phyloP scores from a whole-genome alignment of 176 grass and related monocot species.

The Zoysia japonica region DNA sequence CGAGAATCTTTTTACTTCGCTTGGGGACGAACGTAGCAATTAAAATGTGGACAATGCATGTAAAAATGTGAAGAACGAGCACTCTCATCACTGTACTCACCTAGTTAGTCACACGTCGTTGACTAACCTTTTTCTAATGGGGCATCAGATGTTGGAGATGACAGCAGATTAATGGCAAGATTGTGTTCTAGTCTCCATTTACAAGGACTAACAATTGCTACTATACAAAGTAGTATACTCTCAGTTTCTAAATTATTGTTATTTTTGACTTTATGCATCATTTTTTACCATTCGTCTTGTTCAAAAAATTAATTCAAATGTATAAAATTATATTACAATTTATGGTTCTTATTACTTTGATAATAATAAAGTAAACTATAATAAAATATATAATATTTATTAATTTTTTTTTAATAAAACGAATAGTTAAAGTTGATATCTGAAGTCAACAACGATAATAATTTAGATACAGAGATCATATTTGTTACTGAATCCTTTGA shows the following conservation, averaged over 20 bases:
- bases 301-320: too few species aligned
- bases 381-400: too few species aligned
- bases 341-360: too few species aligned
- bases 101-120: slow-evolving; percentile 15
- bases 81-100: not conserved
- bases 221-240: not conserved
- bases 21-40: slow-evolving; percentile 1
- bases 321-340: too few species aligned
- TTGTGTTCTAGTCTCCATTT: not conserved
- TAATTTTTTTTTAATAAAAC: too few species aligned
- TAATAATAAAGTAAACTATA: too few species aligned
- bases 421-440: too few species aligned
- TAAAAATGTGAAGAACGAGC: not conserved
- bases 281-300: too few species aligned
- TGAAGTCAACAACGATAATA: too few species aligned
- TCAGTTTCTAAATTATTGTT: too few species aligned
- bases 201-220: not conserved
- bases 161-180: not conserved
- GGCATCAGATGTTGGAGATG: not conserved
- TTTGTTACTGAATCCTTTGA: not conserved
- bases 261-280: too few species aligned
- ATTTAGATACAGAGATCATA: not conserved
- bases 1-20: slow-evolving; percentile 38
- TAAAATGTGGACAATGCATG: slow-evolving; percentile 10
- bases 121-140: not conserved